Percentiles rank a stretch among this genome's conserved stretches.
These are phyloP conservation scores for Coelastrella sp. DNA, from an alignment of 139 green algal genomes.

Conservation along the genomic window DNA sequence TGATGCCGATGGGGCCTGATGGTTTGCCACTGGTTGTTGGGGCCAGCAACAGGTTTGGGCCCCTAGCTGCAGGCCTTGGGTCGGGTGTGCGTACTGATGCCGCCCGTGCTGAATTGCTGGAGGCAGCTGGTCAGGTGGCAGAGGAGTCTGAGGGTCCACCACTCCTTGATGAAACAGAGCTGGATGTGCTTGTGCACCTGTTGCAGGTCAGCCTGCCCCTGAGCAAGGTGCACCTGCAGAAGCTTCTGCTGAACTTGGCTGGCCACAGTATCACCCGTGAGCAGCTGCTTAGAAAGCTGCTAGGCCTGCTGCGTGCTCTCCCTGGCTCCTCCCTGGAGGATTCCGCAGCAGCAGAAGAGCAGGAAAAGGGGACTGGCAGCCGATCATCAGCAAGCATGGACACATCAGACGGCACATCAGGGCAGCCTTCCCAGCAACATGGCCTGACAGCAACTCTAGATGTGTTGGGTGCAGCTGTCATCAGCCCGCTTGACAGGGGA, in stretches of 20 bases:
- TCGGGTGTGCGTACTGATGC: too few relatives aligned
- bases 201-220: constrained; percentile 70
- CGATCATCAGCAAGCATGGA: background rate
- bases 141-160: constrained; percentile 56
- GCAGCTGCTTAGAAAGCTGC: constrained; percentile 78
- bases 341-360: background rate
- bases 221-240: constrained; percentile 76
- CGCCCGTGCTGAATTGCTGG: constrained; percentile 10
- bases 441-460: constrained; percentile 37
- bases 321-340: background rate
- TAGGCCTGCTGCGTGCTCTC: constrained; percentile 54
- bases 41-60: background rate
- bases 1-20: background rate
- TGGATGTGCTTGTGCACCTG: constrained; percentile 78
- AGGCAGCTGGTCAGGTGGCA: constrained; percentile 25
- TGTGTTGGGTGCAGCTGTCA: constrained; percentile 8
- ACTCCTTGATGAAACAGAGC: constrained; percentile 74
- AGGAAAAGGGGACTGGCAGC: background rate
- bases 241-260: constrained; percentile 88
- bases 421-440: constrained; percentile 12
- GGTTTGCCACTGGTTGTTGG: background rate
- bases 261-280: constrained; percentile 67
- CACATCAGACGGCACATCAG: background rate
- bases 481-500: constrained; percentile 1
- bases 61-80: background rate